Base-by-base conservation (phyloP, 225 moss, liverwort and hornwort species). In the Polytrichum commune region DNA sequence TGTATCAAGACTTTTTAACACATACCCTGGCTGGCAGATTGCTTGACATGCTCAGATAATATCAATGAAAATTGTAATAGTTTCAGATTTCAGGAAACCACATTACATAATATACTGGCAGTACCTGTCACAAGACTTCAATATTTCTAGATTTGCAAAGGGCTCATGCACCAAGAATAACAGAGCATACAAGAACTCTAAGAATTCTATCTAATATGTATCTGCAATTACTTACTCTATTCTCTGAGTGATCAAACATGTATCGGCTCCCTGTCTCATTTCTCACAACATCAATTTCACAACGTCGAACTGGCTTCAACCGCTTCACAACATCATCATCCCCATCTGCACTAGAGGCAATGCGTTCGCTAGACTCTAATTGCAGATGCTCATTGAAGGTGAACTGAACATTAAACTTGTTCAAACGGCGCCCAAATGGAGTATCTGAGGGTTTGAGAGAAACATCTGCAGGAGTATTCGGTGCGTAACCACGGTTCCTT, bases 321-420 rank as follows among this genome's bases (percentile, higher is more conserved):
- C 93, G 80, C 70, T 88, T 86, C 54, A 93, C 65, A 27, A 91
- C 70, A 66, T 93, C 93, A 72, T 91, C 88, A 73, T 90, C 88
- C 33, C 76, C 86, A 38, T 79, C 85, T 64, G 77, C 67, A 22
- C 61, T 65, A 55, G 67, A 53, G 55, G 46, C 38, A 56, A 74
- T 69, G 33, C 66, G 76, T 18, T 81, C 85, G 30, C 53, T 65
- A 6, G 80, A 35, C 58, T 82, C 90, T 33, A 86, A 74, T 62
- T 78, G 62, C 24, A 78, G 81, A 60, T 82, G 81, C 22, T 81
- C 82, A 63, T 93, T 93, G 76, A 83, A 91, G 20, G 76, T 71
- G 13, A 74, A 75, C 20, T 81, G 80, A 66, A 91, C 70, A 18
- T 69, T 72, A 46, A 74, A 86, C 78, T 90, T 90, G 53, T 83